Base-by-base conservation (phyloP, 2,329 filamentous ascomycete genomes). In the Colletotrichum eremochloae region DNA sequence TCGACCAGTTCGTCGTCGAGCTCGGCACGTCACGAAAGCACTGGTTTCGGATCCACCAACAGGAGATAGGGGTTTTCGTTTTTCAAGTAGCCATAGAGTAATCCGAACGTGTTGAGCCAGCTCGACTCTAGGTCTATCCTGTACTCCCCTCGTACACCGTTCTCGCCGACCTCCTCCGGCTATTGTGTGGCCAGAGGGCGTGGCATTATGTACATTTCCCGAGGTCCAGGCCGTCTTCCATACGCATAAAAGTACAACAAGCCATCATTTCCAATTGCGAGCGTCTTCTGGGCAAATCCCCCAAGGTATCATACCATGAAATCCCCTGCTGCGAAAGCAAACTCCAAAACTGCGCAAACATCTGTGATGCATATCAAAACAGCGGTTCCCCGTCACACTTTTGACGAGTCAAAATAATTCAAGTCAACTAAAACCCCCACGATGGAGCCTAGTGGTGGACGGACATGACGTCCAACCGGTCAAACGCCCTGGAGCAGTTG, bases 401-500 rank as follows among this genome's bases (percentile, higher is more conserved):
- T 9, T 15, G 29, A 62, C 40, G 48, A 33, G 46, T 29, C 66
- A 40, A 46, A 31, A 36, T 40, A 36, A 12, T 31, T 60, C 33
- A 56, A 57, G 60, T 42, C 31, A 64, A 63, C 46, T 46, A 33
- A 42, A 24, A 44, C 18, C 60, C 24, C 8, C 40, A 20, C 33
- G n/a, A 9, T 14, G 9, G 53, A 46, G 69, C 33, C 65, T 76
- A 84, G 74, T 84, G 82, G 79, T 93, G 90, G 62, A 91, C 89
- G 31, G 88, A 84, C 94, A 98, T 97, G 74, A 94, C 91, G 80
- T 99, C 96, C 82, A 93, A 93, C 80, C 91, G 93, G 78, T 97
- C 96, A 80, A 99, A 99, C 5, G 94, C 91, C 82, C 93, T 93
- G 78, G 93, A 94, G 86, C 97, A 99, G 77, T 94, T 96, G 3